A percentile compares a stretch with the other conserved stretches of the same genome.
phyloP scores from a whole-genome alignment of 2,329 filamentous ascomycete genomes.

The Monosporascus cannonballus region DNA sequence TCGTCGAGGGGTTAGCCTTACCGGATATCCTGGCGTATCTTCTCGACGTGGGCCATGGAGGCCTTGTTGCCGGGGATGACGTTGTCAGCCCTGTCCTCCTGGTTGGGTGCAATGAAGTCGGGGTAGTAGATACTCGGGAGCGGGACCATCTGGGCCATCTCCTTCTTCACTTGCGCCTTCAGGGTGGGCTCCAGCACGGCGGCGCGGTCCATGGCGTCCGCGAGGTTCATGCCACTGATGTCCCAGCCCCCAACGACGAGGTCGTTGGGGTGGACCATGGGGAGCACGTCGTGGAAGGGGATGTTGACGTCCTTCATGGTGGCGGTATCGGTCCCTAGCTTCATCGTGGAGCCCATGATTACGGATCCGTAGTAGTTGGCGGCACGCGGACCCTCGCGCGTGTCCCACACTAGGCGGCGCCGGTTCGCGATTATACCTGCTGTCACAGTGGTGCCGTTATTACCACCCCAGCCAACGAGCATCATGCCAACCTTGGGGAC shows the following conservation, averaged over 20 bases:
- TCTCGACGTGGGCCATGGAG: constrained; percentile 80
- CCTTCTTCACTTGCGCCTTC: constrained; percentile 84
- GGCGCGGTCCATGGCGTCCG: constrained; percentile 91
- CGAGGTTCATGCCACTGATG: constrained; percentile 85
- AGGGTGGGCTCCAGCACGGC: constrained; percentile 92
- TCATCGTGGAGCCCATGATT: constrained; percentile 95
- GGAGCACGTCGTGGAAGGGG: constrained; percentile 87
- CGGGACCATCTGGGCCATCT: constrained; percentile 83
- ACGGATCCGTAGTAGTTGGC: constrained; percentile 99
- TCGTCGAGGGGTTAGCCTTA: constrained; percentile 28
- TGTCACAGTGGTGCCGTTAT: constrained; percentile 96
- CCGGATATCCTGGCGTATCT: constrained; percentile 88
- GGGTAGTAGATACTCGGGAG: constrained; percentile 97
- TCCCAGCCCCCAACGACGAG: constrained; percentile 96
- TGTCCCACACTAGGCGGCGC: constrained; percentile 81
- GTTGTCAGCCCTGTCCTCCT: constrained; percentile 94
- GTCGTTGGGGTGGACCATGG: constrained; percentile 97
- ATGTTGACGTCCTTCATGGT: constrained; percentile 90
- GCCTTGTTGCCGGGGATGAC: constrained; percentile 78
- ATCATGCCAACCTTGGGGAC: constrained; percentile 93
- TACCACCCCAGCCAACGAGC: constrained; percentile 96
- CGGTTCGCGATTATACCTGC: constrained; percentile 96
- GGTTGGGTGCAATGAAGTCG: constrained; percentile 98
- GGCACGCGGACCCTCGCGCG: constrained; percentile 75
- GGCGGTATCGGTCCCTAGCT: constrained; percentile 82